A percentile compares a stretch with the other conserved stretches of the same genome.
Conservation (phyloP, 306 rosid genomes). For the Nissolia schottii region DNA sequence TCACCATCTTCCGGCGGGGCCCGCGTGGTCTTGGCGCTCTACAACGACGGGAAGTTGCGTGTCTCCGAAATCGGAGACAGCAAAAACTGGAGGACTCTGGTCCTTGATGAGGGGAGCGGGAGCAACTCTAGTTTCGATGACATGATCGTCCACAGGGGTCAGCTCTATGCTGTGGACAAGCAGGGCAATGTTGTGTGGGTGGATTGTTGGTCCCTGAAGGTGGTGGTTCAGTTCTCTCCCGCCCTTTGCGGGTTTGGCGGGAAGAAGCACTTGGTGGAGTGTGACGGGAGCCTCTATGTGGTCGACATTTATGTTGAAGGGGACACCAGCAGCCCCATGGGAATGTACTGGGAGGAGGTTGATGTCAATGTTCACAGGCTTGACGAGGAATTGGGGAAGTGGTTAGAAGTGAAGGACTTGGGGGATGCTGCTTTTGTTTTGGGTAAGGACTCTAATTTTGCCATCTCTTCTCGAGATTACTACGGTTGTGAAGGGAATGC, state of each 20-base stretch:
- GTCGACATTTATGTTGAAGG: constrained; percentile 23
- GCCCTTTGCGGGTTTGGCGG: neutral
- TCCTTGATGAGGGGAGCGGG: neutral
- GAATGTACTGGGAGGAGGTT: neutral
- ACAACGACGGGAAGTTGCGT: neutral
- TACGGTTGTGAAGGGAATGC: constrained; percentile 23
- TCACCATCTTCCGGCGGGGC: neutral
- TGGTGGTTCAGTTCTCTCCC: constrained; percentile 33
- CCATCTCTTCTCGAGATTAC: constrained; percentile 24
- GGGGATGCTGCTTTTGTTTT: constrained; percentile 20
- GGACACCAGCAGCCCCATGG: neutral
- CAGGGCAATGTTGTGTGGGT: constrained; percentile 35
- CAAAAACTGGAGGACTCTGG: constrained; percentile 4
- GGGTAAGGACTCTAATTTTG: constrained; percentile 19
- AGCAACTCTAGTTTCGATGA: constrained; percentile 26
- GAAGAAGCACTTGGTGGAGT: constrained; percentile 35
- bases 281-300: constrained; percentile 34
- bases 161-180: constrained; percentile 27
- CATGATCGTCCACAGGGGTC: constrained; percentile 23
- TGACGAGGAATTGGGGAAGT: constrained; percentile 31
- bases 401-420: constrained; percentile 28
- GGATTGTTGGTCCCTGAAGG: constrained; percentile 7
- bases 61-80: constrained; percentile 7
- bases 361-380: constrained; percentile 31
- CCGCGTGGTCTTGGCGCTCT: neutral